Evolutionary conservation across 345 rosid species (phyloP).

Genomic region (Linum lewisii): DNA sequence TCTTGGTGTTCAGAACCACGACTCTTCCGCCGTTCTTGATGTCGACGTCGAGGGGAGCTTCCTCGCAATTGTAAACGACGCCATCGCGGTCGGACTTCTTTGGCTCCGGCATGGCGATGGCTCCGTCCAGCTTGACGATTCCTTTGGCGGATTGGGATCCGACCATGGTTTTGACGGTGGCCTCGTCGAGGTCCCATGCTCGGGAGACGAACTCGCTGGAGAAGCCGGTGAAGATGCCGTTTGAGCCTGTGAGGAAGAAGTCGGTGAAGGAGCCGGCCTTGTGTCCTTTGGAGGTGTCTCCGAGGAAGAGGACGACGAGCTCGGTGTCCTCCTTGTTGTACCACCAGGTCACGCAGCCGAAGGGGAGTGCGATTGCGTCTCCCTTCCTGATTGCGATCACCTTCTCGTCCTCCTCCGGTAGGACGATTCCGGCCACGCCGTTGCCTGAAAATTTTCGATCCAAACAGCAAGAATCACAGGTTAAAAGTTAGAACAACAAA

Average conservation of each 20-base stretch:
- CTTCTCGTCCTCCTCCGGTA: conserved; percentile 85
- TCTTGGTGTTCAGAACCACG: conserved; percentile 70
- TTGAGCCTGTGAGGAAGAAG: conserved; percentile 64
- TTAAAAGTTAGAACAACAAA: not conserved
- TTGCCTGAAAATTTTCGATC: conserved; percentile 27
- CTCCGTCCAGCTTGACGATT: conserved; percentile 51
- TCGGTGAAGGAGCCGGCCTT: conserved; percentile 73
- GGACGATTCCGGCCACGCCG: conserved; percentile 78
- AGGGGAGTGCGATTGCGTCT: conserved; percentile 82
- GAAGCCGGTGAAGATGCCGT: conserved; percentile 75
- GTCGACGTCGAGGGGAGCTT: conserved; percentile 79
- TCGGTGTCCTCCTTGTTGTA: conserved; percentile 70
- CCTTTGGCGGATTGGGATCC: conserved; percentile 42
- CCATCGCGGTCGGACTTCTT: conserved; percentile 48
- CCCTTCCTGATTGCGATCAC: conserved; percentile 71
- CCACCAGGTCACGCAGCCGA: conserved; percentile 93
- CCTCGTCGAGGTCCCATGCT: conserved; percentile 58
- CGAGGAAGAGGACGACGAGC: conserved; percentile 65
- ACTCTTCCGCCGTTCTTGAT: conserved; percentile 73
- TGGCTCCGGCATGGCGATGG: conserved; percentile 50
- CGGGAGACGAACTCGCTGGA: conserved; percentile 61
- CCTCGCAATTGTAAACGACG: conserved; percentile 59
- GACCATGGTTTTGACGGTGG: conserved; percentile 38
- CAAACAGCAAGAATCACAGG: not conserved
- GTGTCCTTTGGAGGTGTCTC: conserved; percentile 72